Evolutionary conservation across 2,329 filamentous ascomycete species (phyloP).

Genomic region (Botrytis elliptica): DNA sequence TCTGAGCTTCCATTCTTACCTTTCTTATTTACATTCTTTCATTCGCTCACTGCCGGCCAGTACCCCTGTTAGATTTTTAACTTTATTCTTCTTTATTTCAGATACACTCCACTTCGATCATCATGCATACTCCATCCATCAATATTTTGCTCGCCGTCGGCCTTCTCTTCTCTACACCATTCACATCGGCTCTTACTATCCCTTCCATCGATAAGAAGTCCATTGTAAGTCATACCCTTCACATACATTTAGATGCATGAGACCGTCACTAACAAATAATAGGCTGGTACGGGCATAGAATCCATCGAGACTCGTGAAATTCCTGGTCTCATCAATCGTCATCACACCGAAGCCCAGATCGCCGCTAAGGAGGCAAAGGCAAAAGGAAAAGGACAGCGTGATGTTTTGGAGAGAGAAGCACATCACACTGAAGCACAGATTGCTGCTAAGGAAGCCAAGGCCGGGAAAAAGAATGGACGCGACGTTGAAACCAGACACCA

Average conservation of each 20-base stretch:
- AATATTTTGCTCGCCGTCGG: conserved; percentile 33
- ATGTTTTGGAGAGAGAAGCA: conserved; percentile 15
- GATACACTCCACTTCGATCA: conserved; percentile 27
- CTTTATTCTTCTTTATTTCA: conserved; percentile 27
- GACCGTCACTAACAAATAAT: neutral
- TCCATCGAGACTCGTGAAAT: conserved; percentile 9
- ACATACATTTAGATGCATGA: neutral
- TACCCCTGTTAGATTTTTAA: neutral
- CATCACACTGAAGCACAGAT: conserved; percentile 33
- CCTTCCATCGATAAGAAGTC: conserved; percentile 27
- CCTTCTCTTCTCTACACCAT: conserved; percentile 34
- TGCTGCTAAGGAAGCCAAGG: conserved; percentile 29
- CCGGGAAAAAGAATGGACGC: neutral
- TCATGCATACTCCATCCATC: conserved; percentile 36
- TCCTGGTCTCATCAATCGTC: conserved; percentile 21
- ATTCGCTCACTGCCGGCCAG: conserved; percentile 17
- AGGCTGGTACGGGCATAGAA: conserved; percentile 7
- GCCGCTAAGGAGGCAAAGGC: conserved; percentile 13
- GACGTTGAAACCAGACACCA: conserved; percentile 20
- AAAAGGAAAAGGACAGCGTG: neutral
- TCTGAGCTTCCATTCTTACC: neutral
- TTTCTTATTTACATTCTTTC: neutral
- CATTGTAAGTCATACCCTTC: conserved; percentile 20
- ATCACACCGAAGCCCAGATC: conserved; percentile 31
- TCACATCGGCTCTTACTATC: conserved; percentile 29